Base-by-base conservation (phyloP, 2,329 filamentous ascomycete genomes). In the Xylariaceae sp. region DNA sequence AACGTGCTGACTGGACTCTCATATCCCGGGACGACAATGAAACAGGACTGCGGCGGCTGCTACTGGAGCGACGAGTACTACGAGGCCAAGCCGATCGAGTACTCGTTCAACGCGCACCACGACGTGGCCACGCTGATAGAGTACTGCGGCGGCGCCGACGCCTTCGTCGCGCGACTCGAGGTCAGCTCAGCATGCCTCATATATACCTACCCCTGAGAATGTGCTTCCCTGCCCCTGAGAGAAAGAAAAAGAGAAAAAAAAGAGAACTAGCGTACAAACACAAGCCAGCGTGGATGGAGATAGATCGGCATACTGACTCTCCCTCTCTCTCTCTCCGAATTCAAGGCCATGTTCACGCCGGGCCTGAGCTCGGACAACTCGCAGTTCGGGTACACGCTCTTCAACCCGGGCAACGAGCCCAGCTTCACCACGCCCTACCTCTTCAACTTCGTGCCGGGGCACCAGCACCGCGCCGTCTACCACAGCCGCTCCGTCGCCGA, bases 41-140 rank as follows among this genome's bases (percentile, higher is more conserved):
- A n/a, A n/a, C n/a, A n/a, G n/a, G 57, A 53, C 18, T 80, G 77
- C 43, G 72, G 68, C 6, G 75, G 74, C 2, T 83, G 79, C 56
- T 82, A 83, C 55, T 83, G 79, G 78, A 63, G 58, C 3, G 72
- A 79, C 45, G 59, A 64, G 11, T 76, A 70, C 50, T 81, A 81
- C 49, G 65, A 82, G 52, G 77, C 63, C 8, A 65, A 70, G 7
- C 70, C 77, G 0, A 80, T 75, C 66, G 74, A 78, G 35, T 83
- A 83, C 57, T 75, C 70, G 5, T 78, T 80, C 64, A 79, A 78
- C 38, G 72, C 76, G n/a, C 71, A 80, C 31, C 80, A 84, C 53
- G 80, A 85, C 52, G 61, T 80, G 36, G 56, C 61, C 17, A 61
- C 64, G 15, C 53, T 80, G 33, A 67, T 83, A 35, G 44, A 61